Evolutionary conservation across 116 monocot species (phyloP).

Genomic region (Thalassia testudinum): DNA sequence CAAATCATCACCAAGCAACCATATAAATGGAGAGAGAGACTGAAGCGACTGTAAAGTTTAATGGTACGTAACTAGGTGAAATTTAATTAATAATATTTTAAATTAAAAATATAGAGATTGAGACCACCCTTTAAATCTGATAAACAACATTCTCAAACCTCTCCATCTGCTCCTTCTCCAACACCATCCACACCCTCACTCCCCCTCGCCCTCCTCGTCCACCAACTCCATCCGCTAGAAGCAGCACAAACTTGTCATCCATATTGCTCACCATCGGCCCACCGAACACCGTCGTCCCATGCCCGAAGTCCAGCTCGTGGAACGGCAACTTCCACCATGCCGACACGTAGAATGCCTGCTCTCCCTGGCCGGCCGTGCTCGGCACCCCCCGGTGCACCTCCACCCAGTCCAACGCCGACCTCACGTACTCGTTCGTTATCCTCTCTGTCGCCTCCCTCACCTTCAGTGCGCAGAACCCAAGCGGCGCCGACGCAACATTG

Average conservation of each 20-base stretch:
- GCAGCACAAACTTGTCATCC: conserved; percentile 65
- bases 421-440: conserved; percentile 60
- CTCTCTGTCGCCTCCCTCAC: conserved; percentile 46
- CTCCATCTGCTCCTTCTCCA: conserved; percentile 58
- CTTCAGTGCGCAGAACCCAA: conserved; percentile 33
- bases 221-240: conserved; percentile 36
- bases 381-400: conserved; percentile 62
- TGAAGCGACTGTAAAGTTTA: too few species aligned
- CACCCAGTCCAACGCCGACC: conserved; percentile 70
- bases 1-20: too few species aligned
- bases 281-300: conserved; percentile 25
- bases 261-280: conserved; percentile 18
- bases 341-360: conserved; percentile 57
- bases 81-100: too few species aligned
- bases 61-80: too few species aligned
- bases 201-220: conserved; percentile 12
- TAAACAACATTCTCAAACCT: conserved; percentile 30
- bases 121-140: conserved; percentile 4
- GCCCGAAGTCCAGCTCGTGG: conserved; percentile 62
- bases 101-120: too few species aligned
- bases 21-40: too few species aligned
- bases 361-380: conserved; percentile 6
- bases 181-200: conserved; percentile 45
- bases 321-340: conserved; percentile 85
- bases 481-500: conserved; percentile 18